phyloP scores from a whole-genome alignment of 2,329 filamentous ascomycete genomes.

The Bertia moriformis region DNA sequence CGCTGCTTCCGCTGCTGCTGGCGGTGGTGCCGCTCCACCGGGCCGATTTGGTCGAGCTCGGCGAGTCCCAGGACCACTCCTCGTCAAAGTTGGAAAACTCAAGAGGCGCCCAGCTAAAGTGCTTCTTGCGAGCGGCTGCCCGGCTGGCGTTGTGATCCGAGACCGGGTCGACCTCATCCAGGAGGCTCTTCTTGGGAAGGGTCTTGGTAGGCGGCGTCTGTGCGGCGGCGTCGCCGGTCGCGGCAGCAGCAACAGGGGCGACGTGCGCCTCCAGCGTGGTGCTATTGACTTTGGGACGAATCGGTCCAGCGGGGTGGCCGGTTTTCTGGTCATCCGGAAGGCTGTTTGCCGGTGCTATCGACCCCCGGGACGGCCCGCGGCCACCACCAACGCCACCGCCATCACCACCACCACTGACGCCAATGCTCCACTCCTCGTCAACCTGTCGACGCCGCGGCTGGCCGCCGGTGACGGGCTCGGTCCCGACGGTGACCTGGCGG shows the following conservation, averaged over 20 bases:
- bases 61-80: neutral
- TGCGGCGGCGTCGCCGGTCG: no score
- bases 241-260: no score
- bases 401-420: no score
- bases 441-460: neutral
- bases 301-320: no score
- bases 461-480: neutral
- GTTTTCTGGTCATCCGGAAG: neutral
- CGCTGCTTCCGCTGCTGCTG: neutral
- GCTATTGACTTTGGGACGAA: neutral
- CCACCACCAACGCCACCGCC: neutral
- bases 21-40: neutral
- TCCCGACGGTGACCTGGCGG: neutral
- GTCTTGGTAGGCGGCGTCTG: neutral
- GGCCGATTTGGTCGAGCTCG: neutral
- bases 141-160: neutral
- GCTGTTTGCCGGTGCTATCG: no score
- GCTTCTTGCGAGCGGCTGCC: neutral
- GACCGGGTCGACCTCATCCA: neutral
- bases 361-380: neutral
- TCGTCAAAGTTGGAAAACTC: neutral
- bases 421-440: neutral
- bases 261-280: no score
- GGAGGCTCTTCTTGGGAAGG: neutral
- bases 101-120: neutral